These are phyloP conservation scores for Lasiodiplodia theobromae DNA, from an alignment of 2,329 filamentous ascomycete genomes.

Conservation along the genomic window DNA sequence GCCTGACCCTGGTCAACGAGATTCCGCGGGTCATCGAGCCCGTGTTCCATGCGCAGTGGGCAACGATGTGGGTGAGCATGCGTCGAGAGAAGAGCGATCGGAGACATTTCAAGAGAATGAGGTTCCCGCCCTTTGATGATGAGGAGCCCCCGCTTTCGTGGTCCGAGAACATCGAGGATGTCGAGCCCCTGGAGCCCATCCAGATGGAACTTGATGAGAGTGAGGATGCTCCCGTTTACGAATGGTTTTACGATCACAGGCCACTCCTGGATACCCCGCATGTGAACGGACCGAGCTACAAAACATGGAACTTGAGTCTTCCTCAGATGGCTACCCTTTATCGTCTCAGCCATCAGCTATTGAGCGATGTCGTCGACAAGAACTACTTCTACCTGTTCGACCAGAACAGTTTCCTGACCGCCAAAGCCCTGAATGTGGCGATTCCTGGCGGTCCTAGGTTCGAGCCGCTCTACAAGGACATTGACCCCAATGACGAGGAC, in stretches of 20 bases:
- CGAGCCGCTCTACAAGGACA: slow-evolving; percentile 96
- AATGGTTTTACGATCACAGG: slow-evolving; percentile 97
- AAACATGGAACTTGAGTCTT: slow-evolving; percentile 89
- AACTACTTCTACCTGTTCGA: slow-evolving; percentile 99
- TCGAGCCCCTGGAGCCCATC: slow-evolving; percentile 95
- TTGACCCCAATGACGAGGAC: slow-evolving; percentile 98
- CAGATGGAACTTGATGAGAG: slow-evolving; percentile 97
- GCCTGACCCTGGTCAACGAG: slow-evolving; percentile 95
- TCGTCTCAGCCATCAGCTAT: slow-evolving; percentile 85
- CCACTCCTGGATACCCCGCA: slow-evolving; percentile 90
- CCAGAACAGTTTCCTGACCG: slow-evolving; percentile 90
- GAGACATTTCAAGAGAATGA: slow-evolving; percentile 97
- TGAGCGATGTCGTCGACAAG: slow-evolving; percentile 91
- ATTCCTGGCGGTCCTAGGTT: slow-evolving; percentile 97
- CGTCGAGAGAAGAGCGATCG: slow-evolving; percentile 96
- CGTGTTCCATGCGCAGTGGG: slow-evolving; percentile 98
- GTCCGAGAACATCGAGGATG: slow-evolving; percentile 98
- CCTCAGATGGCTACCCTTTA: slow-evolving; percentile 97
- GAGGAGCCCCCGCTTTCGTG: slow-evolving; percentile 97
- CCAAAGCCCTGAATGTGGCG: slow-evolving; percentile 95
- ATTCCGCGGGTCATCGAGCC: slow-evolving; percentile 96
- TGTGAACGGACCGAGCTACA: slow-evolving; percentile 96
- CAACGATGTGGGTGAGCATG: slow-evolving; percentile 99
- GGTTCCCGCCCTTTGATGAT: slow-evolving; percentile 97
- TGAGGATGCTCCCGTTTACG: slow-evolving; percentile 88